Conservation (phyloP, 208 protist species). For the Endotrypanum monterogeii region DNA sequence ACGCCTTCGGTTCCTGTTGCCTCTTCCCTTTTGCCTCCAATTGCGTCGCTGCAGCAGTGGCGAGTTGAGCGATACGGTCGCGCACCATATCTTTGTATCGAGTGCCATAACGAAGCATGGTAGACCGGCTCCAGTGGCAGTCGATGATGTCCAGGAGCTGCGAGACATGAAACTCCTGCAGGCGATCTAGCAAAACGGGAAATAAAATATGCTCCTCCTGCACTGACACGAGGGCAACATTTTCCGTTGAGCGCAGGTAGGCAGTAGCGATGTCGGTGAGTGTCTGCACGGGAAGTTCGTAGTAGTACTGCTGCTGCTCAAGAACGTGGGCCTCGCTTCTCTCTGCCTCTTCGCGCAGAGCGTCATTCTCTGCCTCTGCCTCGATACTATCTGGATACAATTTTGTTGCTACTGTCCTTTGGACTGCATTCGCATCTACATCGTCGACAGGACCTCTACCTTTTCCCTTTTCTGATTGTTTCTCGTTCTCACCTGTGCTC, state of each 20-base stretch:
- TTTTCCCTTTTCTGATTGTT: background rate
- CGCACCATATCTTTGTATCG: conserved; percentile 58
- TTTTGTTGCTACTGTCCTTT: background rate
- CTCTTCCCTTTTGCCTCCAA: conserved; percentile 8
- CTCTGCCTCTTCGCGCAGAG: background rate
- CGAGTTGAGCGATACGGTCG: conserved; percentile 68
- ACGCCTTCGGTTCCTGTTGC: conserved; percentile 3
- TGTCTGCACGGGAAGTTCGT: conserved; percentile 29
- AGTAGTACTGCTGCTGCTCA: conserved; percentile 26
- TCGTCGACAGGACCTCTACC: background rate
- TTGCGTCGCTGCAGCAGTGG: conserved; percentile 34
- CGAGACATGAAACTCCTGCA: conserved; percentile 46
- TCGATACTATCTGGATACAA: background rate
- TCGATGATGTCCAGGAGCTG: conserved; percentile 71
- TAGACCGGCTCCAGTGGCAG: conserved; percentile 68
- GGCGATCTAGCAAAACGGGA: conserved; percentile 59
- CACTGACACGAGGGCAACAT: conserved; percentile 50
- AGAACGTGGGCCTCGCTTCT: background rate
- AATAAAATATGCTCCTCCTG: conserved; percentile 75
- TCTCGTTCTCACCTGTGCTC: background rate
- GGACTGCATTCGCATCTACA: background rate
- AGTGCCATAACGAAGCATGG: conserved; percentile 69
- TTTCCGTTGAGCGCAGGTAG: conserved; percentile 59
- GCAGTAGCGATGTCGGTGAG: conserved; percentile 39
- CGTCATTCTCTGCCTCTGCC: background rate